Conservation (phyloP, 1,139 yeast genomes). For the Saccharomyces hybrid region DNA sequence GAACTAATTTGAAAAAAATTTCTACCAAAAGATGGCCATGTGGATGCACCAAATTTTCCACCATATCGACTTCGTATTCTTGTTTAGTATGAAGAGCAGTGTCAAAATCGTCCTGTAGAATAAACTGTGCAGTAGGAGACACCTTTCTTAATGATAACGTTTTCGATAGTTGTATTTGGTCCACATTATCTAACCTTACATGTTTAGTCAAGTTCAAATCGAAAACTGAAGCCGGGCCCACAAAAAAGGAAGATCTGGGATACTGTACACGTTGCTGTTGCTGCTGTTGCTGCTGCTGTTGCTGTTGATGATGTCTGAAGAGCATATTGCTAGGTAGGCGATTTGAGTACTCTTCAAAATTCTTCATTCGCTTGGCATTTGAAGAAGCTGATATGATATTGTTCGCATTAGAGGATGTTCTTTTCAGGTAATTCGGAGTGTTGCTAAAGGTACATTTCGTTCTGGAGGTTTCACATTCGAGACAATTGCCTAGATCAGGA, state of each 20-base stretch:
- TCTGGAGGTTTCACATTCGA: no score
- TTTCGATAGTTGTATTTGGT: constrained; percentile 39
- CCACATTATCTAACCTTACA: constrained; percentile 45
- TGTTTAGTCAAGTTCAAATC: constrained; percentile 52
- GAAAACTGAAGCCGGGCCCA: constrained; percentile 52
- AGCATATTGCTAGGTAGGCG: not conserved
- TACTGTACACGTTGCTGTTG: constrained; percentile 40
- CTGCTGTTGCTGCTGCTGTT: constrained; percentile 3
- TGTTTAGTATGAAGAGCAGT: constrained; percentile 56
- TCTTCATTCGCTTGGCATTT: not conserved
- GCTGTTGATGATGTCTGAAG: no score
- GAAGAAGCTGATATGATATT: no score
- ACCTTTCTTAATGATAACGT: constrained; percentile 60
- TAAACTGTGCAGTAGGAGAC: constrained; percentile 55
- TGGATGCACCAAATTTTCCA: constrained; percentile 67
- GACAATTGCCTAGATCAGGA: no score
- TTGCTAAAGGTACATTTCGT: no score
- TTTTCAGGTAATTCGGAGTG: no score
- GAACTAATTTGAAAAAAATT: constrained; percentile 65
- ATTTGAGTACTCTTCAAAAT: not conserved
- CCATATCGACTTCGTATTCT: constrained; percentile 62
- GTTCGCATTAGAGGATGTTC: no score
- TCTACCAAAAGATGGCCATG: constrained; percentile 69
- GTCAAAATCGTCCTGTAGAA: constrained; percentile 65
- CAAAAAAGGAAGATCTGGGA: constrained; percentile 69